Base-by-base conservation (phyloP, 495 filamentous ascomycete species). In the Lophiostoma macrostomum region DNA sequence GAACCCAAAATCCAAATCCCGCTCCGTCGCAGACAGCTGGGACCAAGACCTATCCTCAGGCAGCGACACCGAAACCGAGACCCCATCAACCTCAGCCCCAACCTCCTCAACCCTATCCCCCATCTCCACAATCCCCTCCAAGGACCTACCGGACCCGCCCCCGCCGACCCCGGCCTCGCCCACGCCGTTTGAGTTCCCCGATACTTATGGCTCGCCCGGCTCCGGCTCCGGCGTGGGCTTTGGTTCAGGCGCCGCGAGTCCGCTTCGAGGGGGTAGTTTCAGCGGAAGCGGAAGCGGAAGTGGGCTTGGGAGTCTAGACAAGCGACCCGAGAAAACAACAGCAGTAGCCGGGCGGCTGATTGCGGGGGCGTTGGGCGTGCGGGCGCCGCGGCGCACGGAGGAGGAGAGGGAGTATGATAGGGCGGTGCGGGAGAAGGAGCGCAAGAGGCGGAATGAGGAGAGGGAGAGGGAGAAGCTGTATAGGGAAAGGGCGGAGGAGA, bases 301-400 rank as follows among this genome's bases (percentile, higher is more conserved):
- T 29, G 56, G 31, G 38, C 41, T 30, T 41, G 65, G 35, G 20
- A 50, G 50, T 30, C 60, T 60, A 27, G 58, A 59, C 16, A 41
- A 37, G 37, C 31, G 90, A 48, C 93, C 90, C 0, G 90, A 94
- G 71, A 98, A 93, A 71, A 91, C 91, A 51, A 93, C 91, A 53
- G 89, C 90, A 2, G 88, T 91, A 35, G 93, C 93, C 22, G 80
- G 86, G 49, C 76, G 93, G 57, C 75, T 98, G 83, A 96, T 98
- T 65, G 89, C 90, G 0, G 87, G 82, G 19, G 93, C 86, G 5
- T 72, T 98, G 61, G 93, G 93, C 4, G 80, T 97, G 32, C 80
- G 81, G 53, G 80, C 87, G 28, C 88, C 87, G 24, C 86, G 80
- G 74, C 76, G 78, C 65, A 96, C 87, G 10, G 89, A 95, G 64